These are phyloP conservation scores for Clathrus columnatus DNA, from an alignment of 768 basidiomycete genomes.

Conservation along the genomic window DNA sequence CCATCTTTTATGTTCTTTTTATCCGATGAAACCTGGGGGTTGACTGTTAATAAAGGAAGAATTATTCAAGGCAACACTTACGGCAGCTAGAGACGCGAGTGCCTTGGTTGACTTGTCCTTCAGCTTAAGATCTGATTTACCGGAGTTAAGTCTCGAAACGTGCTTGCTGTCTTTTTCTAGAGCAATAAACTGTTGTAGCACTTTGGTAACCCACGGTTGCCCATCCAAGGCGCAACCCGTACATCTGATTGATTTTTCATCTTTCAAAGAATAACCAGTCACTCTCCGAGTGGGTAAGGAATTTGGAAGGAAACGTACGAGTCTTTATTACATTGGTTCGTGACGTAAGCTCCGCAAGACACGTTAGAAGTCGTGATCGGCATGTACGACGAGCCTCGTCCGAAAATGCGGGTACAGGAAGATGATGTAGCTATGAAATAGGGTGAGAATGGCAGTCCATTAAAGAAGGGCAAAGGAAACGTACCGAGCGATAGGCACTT, in stretches of 20 bases:
- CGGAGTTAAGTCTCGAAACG: conserved; percentile 39
- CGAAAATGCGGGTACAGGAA: conserved; percentile 63
- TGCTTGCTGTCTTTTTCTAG: conserved; percentile 68
- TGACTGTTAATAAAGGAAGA: conserved; percentile 1
- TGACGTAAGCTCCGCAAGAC: conserved; percentile 63
- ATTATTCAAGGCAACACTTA: conserved; percentile 7
- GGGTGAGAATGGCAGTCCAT: conserved; percentile 4
- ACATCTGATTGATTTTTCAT: conserved; percentile 45
- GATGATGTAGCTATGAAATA: conserved; percentile 43
- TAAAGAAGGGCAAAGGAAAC: conserved; percentile 21
- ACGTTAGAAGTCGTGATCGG: conserved; percentile 59
- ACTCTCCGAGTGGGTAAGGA: not conserved
- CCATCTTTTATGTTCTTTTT: conserved; percentile 55
- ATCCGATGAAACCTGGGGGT: conserved; percentile 28
- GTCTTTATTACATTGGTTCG: conserved; percentile 44
- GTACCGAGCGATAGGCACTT: conserved; percentile 47
- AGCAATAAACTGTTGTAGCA: conserved; percentile 28
- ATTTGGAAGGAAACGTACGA: conserved; percentile 28
- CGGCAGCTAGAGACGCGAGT: conserved; percentile 20
- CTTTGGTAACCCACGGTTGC: conserved; percentile 69
- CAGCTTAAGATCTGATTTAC: conserved; percentile 49
- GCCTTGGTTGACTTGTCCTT: conserved; percentile 34
- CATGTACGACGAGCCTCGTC: conserved; percentile 61
- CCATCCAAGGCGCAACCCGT: conserved; percentile 61
- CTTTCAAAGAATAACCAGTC: conserved; percentile 21